phyloP scores from a whole-genome alignment of 139 green algal genomes.

The Penium margaritaceum region DNA sequence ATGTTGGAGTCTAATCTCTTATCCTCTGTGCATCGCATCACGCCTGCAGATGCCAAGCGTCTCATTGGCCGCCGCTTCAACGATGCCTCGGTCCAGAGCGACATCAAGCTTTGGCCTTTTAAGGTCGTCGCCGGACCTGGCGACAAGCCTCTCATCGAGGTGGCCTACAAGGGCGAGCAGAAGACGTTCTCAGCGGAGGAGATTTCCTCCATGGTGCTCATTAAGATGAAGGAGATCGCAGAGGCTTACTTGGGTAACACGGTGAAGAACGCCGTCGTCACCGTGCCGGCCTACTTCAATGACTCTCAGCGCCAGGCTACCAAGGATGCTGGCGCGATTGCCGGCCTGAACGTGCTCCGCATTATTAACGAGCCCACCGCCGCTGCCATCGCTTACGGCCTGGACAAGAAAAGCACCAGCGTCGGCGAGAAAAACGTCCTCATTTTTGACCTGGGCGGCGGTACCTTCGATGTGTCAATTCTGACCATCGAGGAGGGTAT shows the following conservation, averaged over 20 bases:
- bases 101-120: constrained; percentile 89
- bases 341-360: constrained; percentile 63
- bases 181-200: constrained; percentile 84
- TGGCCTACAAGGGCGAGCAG: constrained; percentile 85
- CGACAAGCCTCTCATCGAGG: constrained; percentile 86
- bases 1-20: background rate
- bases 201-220: constrained; percentile 88
- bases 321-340: constrained; percentile 44
- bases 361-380: constrained; percentile 99
- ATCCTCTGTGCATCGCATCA: too few relatives aligned
- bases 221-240: constrained; percentile 75
- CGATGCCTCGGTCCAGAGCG: constrained; percentile 75
- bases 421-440: constrained; percentile 47
- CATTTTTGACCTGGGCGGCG: constrained; percentile 85
- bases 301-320: constrained; percentile 86
- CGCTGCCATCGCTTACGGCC: constrained; percentile 81
- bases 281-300: constrained; percentile 92
- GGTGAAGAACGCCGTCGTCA: constrained; percentile 70
- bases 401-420: constrained; percentile 27
- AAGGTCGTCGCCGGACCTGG: constrained; percentile 56
- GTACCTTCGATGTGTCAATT: constrained; percentile 60
- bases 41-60: constrained; percentile 81
- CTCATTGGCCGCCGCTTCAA: constrained; percentile 86
- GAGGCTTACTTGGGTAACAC: constrained; percentile 47
- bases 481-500: constrained; percentile 94